Base-by-base conservation (phyloP, 108 stramenopile genomes). In the Seminavis robusta region DNA sequence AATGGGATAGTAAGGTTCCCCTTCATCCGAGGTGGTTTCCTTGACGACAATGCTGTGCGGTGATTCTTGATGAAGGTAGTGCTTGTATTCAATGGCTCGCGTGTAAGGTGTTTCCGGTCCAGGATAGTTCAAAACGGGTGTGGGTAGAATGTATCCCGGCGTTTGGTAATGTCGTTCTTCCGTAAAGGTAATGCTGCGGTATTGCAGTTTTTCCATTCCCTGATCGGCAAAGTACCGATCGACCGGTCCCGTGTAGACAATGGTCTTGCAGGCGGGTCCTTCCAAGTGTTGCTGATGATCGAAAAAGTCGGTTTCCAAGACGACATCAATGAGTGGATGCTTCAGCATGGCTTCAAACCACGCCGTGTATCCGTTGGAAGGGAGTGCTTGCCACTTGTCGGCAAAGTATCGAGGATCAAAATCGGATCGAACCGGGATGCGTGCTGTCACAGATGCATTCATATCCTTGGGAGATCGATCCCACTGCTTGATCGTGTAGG, bases 401-500 rank as follows among this genome's bases (percentile, higher is more conserved):
- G 53, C 65, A 59, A 92, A 92, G 65, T 92, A 88, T 11, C 86
- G 76, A 15, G 52, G 65, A 47, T 92, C 84, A 45, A 36, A 56
- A 46, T 81, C 61, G 45, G 77, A 83, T 36, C 83, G 62, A 0
- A 88, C 84, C 4, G 90, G 90, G 17, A 92, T 86, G 15, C 90
- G 71, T 1, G 81, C 65, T 8, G 83, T 71, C 10, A 92, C 86
- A 59, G 76, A 76, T 6, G 90, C 77, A 40, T 76, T 83, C 46
- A 92, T 61, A 25, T 88, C 80, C 34, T 44, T 63, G 0, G 90
- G 90, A 27, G 72, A 52, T 46, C 75, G 81, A 23, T 63, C 81
- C 90, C 90, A 92, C 56, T 92, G 90, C 41, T 92, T 92, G 33
- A 55, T 70, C 1, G 90, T 92, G 62, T 88, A 92, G 0, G 82